Evolutionary conservation across 2,329 filamentous ascomycete genomes (phyloP).

Genomic region (Gaeumannomyces tritici): DNA sequence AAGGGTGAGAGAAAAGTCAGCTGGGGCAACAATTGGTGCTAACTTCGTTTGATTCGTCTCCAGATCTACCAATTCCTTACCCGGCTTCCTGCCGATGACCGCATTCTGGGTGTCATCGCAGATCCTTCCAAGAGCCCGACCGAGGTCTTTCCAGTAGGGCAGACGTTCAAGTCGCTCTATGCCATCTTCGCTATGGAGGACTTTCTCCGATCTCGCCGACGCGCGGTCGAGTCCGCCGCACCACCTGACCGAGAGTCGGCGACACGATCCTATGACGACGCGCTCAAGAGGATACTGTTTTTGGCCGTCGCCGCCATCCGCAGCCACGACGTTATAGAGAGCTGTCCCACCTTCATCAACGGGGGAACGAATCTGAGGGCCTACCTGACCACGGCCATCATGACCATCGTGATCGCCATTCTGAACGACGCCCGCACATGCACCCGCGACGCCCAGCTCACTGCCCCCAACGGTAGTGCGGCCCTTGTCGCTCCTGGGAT

Average conservation of each 20-base stretch:
- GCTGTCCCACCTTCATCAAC: constrained; percentile 26
- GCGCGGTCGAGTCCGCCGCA: constrained; percentile 13
- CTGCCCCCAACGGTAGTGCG: background rate
- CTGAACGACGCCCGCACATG: constrained; percentile 29
- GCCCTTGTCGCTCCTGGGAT: background rate
- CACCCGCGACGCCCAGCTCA: background rate
- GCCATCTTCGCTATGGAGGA: constrained; percentile 57
- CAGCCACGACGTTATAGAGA: constrained; percentile 41
- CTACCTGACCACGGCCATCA: constrained; percentile 43
- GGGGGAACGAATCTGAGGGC: constrained; percentile 25
- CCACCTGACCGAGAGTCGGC: constrained; percentile 13
- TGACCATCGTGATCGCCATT: constrained; percentile 40
- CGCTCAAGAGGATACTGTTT: constrained; percentile 34
- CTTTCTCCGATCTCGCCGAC: constrained; percentile 39
- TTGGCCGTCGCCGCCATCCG: constrained; percentile 53
- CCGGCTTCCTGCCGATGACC: constrained; percentile 58
- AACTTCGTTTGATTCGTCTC: constrained; percentile 4
- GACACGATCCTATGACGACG: constrained; percentile 17
- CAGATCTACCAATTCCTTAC: constrained; percentile 63
- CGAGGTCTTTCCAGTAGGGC: constrained; percentile 57
- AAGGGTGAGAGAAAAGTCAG: too few species aligned
- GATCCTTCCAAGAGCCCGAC: constrained; percentile 39
- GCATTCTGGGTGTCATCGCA: constrained; percentile 50
- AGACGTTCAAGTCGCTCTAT: constrained; percentile 67
- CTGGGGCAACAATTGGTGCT: background rate